Evolutionary conservation across 768 basidiomycete species (phyloP).

Genomic region (Crepidotus variabilis): DNA sequence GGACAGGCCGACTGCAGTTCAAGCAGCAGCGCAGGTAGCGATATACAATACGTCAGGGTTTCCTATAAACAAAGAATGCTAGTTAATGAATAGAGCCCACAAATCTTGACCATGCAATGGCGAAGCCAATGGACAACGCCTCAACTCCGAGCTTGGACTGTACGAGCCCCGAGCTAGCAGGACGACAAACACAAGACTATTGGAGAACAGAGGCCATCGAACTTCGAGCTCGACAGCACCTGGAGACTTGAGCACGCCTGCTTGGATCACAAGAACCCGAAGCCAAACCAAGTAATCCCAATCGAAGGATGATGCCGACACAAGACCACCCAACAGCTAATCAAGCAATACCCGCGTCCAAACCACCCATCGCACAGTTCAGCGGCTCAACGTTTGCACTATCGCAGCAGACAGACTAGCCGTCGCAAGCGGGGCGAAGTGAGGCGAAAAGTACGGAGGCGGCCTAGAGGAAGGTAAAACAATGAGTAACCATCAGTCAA

Average conservation of each 20-base stretch:
- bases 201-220: conserved; percentile 8
- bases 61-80: not conserved
- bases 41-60: too few species aligned
- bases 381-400: conserved; percentile 14
- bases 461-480: not conserved
- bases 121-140: not conserved
- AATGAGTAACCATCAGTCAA: not conserved
- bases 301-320: not conserved
- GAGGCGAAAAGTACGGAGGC: conserved; percentile 13
- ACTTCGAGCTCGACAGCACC: conserved; percentile 19
- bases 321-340: not conserved
- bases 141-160: not conserved
- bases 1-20: not conserved
- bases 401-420: conserved; percentile 21
- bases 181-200: conserved; percentile 13
- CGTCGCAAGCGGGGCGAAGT: conserved; percentile 14
- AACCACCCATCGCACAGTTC: conserved; percentile 6
- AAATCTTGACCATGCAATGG: conserved; percentile 1
- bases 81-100: not conserved
- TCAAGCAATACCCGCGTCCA: not conserved
- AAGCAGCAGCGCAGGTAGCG: not conserved
- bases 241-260: conserved; percentile 1
- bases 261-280: not conserved
- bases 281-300: not conserved
- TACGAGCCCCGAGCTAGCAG: conserved; percentile 10